A percentile compares a stretch with the other conserved stretches of the same genome.
These are phyloP conservation scores for Lepidium didymum DNA, from an alignment of 345 rosid species.

Conservation along the genomic window DNA sequence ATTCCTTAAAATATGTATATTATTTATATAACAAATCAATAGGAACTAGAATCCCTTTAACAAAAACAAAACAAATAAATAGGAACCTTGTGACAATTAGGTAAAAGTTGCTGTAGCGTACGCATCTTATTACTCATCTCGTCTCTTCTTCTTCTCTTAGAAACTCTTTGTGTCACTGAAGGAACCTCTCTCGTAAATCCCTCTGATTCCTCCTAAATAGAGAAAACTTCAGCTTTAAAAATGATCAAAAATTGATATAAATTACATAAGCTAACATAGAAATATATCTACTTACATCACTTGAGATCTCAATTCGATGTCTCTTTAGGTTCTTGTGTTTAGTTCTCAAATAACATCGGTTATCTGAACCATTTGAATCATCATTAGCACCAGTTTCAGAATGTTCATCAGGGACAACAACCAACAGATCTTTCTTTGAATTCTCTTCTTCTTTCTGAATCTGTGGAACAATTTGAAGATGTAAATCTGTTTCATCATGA, in stretches of 20 bases:
- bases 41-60: too few relatives aligned
- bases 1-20: background rate
- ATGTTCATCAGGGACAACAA: constrained; percentile 47
- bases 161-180: constrained; percentile 7
- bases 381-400: constrained; percentile 43
- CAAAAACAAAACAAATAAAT: too few relatives aligned
- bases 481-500: constrained; percentile 6
- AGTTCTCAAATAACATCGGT: constrained; percentile 8
- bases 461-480: constrained; percentile 32
- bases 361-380: constrained; percentile 2
- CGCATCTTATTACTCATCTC: constrained; percentile 68
- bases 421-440: background rate
- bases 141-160: constrained; percentile 43
- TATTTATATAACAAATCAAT: too few relatives aligned
- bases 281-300: constrained; percentile 16
- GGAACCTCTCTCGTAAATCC: constrained; percentile 27
- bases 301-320: background rate
- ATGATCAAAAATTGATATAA: background rate
- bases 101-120: constrained; percentile 53
- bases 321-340: constrained; percentile 7
- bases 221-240: background rate
- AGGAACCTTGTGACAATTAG: constrained; percentile 61
- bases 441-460: background rate
- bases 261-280: background rate
- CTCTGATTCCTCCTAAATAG: constrained; percentile 10